Conservation (phyloP, 2,329 filamentous ascomycete species). For the Fusarium musae region DNA sequence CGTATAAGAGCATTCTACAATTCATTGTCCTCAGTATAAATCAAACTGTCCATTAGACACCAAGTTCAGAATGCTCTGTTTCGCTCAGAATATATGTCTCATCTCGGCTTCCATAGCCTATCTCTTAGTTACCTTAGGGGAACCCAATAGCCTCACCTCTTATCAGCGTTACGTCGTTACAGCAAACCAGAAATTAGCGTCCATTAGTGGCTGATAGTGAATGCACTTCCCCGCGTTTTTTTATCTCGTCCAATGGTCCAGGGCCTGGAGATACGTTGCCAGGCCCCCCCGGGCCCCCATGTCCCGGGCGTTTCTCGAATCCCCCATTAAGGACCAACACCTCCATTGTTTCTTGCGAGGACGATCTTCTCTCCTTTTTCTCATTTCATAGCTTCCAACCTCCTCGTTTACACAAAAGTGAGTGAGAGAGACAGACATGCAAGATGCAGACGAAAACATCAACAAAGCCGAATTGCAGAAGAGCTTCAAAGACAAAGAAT, state of each 20-base stretch:
- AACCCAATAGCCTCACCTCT: not conserved
- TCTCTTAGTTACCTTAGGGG: not conserved
- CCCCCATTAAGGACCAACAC: not conserved
- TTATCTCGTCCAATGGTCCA: constrained; percentile 26
- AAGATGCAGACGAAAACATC: constrained; percentile 25
- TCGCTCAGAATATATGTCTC: not conserved
- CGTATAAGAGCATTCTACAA: not conserved
- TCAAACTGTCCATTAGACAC: too few relatives aligned
- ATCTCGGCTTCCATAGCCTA: constrained; percentile 11
- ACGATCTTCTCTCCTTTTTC: constrained; percentile 8
- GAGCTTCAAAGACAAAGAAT: constrained; percentile 23
- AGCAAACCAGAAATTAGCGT: constrained; percentile 1
- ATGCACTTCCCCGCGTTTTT: constrained; percentile 40
- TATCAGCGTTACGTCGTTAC: constrained; percentile 23
- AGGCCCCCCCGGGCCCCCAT: constrained; percentile 2
- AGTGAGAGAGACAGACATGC: not conserved
- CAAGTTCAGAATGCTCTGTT: too few relatives aligned
- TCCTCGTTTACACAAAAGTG: too few relatives aligned
- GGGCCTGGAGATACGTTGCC: constrained; percentile 22
- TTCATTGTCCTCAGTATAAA: too few relatives aligned
- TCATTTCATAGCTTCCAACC: not conserved
- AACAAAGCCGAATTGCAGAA: constrained; percentile 20
- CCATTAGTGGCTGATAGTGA: constrained; percentile 36
- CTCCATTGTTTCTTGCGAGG: constrained; percentile 2
- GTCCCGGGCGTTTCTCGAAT: not conserved